Base-by-base conservation (phyloP, 1,284 basidiomycete genomes). In the Phellopilus nigrolimitatus region DNA sequence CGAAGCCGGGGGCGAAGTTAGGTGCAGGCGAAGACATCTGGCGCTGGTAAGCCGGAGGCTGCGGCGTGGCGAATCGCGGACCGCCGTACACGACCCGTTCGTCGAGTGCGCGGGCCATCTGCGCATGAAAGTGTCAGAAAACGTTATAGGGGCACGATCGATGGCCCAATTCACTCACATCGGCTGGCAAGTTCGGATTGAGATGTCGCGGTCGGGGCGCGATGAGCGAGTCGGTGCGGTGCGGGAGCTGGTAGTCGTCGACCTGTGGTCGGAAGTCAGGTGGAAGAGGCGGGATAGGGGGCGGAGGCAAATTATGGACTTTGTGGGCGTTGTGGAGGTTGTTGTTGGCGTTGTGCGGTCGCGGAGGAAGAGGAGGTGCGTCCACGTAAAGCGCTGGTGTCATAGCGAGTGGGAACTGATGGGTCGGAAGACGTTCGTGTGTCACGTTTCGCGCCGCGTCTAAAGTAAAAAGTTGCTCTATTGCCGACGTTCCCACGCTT, bases 61-160 rank as follows among this genome's bases (percentile, higher is more conserved):
- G 33, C 27, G 52, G 56, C 22, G 55, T 42, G 19, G 50, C 28
- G 38, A 42, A 30, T 21, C 46, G 53, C 38, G 27, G 38, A 10
- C 36, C 15, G 15, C 25, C 40, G 44, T 60, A 56, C 49, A 60
- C 53, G n/a, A 46, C 50, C 33, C 77, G 74, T 44, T 72, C 68
- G 60, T 80, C 80, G 7, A 87, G 67, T 10, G 71, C 73, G 53
- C 74, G 72, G 19, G 81, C 81, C 77, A 87, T 87, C 84, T 85
- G 64, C 17, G 12, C 9, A 39, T 38, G n/a, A 15, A 44, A 3
- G 65, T 38, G 34, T 42, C 51, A 51, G 47, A 47, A 49, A 49
- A 48, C n/a, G n/a, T n/a, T n/a, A n/a, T n/a, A n/a, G n/a, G n/a
- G n/a, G n/a, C n/a, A n/a, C n/a, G n/a, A n/a, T 56, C 53, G 25